These are phyloP conservation scores for Heliosperma pusillum DNA, from an alignment of 148 eudicot genomes.

Conservation along the genomic window DNA sequence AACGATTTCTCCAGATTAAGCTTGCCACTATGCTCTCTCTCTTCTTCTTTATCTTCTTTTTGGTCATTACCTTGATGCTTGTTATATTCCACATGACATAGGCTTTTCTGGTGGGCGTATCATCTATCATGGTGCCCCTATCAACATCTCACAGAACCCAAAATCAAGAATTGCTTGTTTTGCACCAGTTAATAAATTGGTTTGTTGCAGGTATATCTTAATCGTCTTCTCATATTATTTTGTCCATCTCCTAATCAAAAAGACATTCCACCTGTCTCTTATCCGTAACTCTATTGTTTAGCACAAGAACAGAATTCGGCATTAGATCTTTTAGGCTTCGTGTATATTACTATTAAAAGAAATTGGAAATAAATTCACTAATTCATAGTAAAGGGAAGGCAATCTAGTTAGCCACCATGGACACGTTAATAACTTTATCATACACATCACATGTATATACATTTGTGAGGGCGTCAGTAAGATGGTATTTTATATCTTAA, in stretches of 20 bases:
- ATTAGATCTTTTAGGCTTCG: background rate
- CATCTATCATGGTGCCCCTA: slow-evolving; percentile 78
- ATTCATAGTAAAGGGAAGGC: background rate
- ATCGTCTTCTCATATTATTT: slow-evolving; percentile 18
- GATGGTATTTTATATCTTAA: background rate
- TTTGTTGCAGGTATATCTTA: slow-evolving; percentile 60
- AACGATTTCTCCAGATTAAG: background rate
- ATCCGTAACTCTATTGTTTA: background rate
- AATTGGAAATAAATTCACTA: background rate
- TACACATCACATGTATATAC: background rate
- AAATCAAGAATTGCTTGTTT: slow-evolving; percentile 65
- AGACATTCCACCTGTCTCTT: background rate
- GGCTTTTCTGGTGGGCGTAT: slow-evolving; percentile 71
- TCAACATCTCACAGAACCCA: slow-evolving; percentile 82
- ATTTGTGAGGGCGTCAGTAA: background rate
- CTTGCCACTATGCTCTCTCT: background rate
- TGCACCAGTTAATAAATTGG: slow-evolving; percentile 87
- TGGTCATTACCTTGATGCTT: slow-evolving; percentile 15
- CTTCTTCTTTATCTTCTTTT: background rate
- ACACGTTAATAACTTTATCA: too few species aligned
- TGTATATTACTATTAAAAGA: background rate
- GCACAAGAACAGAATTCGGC: background rate
- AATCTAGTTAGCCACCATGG: background rate
- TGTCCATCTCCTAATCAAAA: background rate
- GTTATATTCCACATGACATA: slow-evolving; percentile 18